These are phyloP conservation scores for Vitis rotundifolia DNA, from an alignment of 164 flowering plant species.

Conservation along the genomic window DNA sequence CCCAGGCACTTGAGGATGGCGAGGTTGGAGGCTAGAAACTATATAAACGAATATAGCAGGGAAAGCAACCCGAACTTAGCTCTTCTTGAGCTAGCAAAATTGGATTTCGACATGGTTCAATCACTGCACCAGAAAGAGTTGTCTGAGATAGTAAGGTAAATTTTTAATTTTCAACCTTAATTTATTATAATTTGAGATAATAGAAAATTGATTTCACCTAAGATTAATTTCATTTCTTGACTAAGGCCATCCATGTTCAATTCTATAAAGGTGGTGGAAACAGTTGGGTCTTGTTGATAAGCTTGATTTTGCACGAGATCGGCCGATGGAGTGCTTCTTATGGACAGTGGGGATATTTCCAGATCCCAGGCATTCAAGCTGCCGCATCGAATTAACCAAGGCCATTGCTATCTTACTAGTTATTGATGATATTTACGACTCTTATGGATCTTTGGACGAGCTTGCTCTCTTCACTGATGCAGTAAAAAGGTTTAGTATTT, in stretches of 20 bases:
- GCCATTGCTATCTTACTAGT: constrained; percentile 28
- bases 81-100: constrained; percentile 26
- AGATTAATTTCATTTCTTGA: constrained; percentile 1
- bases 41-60: constrained; percentile 16
- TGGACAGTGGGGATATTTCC: constrained; percentile 35
- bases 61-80: neutral
- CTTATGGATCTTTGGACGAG: constrained; percentile 23
- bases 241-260: neutral
- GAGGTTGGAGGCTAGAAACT: constrained; percentile 30
- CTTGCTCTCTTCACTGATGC: constrained; percentile 28
- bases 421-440: constrained; percentile 27
- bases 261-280: constrained; percentile 37
- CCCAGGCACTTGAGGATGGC: constrained; percentile 31
- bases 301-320: constrained; percentile 32
- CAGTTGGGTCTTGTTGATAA: constrained; percentile 29
- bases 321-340: constrained; percentile 27
- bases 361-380: constrained; percentile 20
- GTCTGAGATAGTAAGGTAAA: constrained; percentile 24
- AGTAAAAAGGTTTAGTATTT: constrained; percentile 20
- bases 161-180: too few relatives aligned
- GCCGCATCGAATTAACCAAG: constrained; percentile 29
- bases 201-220: too few relatives aligned
- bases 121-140: constrained; percentile 25
- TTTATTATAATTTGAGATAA: neutral
- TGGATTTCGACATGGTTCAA: constrained; percentile 32